Evolutionary conservation across 805 yeast species (phyloP), one percentile per base, ranked within the genome.

Genomic region (Pichia membranifaciens): DNA sequence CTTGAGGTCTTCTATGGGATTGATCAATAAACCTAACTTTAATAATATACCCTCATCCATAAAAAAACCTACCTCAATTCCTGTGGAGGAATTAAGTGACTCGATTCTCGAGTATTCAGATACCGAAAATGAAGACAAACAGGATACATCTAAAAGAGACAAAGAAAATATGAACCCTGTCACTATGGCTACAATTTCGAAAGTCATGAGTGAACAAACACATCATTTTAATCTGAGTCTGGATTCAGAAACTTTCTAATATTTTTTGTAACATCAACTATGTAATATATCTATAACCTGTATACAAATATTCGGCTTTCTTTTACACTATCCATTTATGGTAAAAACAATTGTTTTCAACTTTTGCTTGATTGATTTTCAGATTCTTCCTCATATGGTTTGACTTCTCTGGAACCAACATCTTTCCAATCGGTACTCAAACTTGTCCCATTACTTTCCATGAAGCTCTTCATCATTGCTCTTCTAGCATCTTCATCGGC

Each of bases 401-500:
- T 84, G 38, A 84, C 84, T 18, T 64, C 72, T 50, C 78, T 79
- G 47, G 75, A 71, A 34, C 78, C 71, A 2, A 95, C 98, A 50
- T 88, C 96, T 10, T 69, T 76, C 99, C 99, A 93, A 60, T 87
- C 86, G 4, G 99, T 93, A 40, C 95, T 87, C 49, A 93, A 70
- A 2, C 95, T 79, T 0, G 99, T 93, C 18, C 99, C 99, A 57
- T 86, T 84, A 56, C 96, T 86, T 66, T 93, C 96, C n/a, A 79
- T 73, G 58, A 78, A 93, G 45, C 96, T 87, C 68, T 93, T 93
- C 95, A 87, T 84, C 98, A 93, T 93, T 2, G 99, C 99, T 44
- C 95, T 73, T 55, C 72, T 72, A 1, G 95, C 83, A 58, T 93
- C 96, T 7, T 85, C 93, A 60, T 89, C 95, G 0, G 95, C 91